Base-by-base conservation (phyloP, 148 eudicot genomes). In the Chenopodium album region DNA sequence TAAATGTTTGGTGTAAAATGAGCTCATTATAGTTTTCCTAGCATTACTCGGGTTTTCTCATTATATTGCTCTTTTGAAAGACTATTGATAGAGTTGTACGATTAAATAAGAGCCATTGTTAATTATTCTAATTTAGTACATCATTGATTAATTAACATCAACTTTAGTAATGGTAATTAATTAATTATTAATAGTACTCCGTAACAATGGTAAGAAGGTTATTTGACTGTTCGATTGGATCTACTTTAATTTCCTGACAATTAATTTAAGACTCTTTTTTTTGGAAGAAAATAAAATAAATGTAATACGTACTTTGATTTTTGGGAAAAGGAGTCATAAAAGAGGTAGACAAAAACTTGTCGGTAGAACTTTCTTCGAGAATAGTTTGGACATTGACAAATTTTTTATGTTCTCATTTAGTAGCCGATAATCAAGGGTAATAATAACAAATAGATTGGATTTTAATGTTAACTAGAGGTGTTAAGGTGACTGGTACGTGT, bases 1-100 rank as follows among this genome's bases (percentile, higher is more conserved):
- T 37, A 74, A 73, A 80, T 85, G 77, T 48, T 34, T 29, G 6
- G 78, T 85, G 41, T 76, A 81, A 12, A 54, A 74, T 9, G 63
- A 48, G 52, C 32, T 66, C 87, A 78, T 85, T 54, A 23, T 77
- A 44, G 0, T 70, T 7, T 52, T 13, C 2, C 65, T 20, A 26
- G 4, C 32, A 56, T 78, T 59, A 68, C 79, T 82, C 22, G 6
- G 19, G 22, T 4, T 56, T 14, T 2, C 62, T 13, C 62, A 56
- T 14, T 56, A 17, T 2, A 4, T 56, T 2, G n/a, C 62, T 56
- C 62, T 56, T 0, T 56, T 56, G 17, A 12, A 14, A 13, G 22
- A 56, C 2, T 22, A 62, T 62, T 62, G 66, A 20, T 62, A 20
- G 66, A 62, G 1, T 41, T 62, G 66, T 62, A 62, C 26, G 66